Evolutionary conservation across 2,329 filamentous ascomycete genomes (phyloP).

Genomic region (Aspergillus piperis): DNA sequence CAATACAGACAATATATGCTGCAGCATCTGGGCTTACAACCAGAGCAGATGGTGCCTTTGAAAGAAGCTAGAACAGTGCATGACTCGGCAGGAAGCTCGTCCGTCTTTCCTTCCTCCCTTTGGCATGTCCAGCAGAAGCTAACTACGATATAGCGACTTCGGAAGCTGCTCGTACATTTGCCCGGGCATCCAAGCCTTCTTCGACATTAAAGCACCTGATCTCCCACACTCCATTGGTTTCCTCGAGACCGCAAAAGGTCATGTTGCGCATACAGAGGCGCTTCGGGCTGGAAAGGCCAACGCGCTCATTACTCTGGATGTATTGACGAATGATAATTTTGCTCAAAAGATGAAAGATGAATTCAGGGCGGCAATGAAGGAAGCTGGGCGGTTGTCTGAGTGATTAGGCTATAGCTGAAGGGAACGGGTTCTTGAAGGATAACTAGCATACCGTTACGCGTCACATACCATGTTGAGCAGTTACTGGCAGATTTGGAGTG

Average conservation of each 20-base stretch:
- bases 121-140: background rate
- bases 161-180: constrained; percentile 5
- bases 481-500: no score
- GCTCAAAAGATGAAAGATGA: background rate
- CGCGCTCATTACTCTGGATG: background rate
- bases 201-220: background rate
- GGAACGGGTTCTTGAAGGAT: background rate
- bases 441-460: no score
- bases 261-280: background rate
- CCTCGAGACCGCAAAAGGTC: background rate
- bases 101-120: background rate
- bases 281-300: constrained; percentile 3
- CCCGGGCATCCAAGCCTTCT: background rate
- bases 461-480: no score
- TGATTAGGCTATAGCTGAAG: background rate
- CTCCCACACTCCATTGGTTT: background rate
- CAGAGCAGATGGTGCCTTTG: background rate
- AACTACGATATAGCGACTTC: background rate
- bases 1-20: constrained; percentile 3
- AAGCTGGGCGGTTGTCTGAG: background rate
- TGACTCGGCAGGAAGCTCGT: constrained; percentile 1
- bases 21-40: background rate
- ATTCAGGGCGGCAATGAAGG: background rate
- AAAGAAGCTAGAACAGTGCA: background rate
- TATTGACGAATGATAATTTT: background rate